phyloP scores from a whole-genome alignment of 257 asterid genomes.

The Nicotiana paniculata region DNA sequence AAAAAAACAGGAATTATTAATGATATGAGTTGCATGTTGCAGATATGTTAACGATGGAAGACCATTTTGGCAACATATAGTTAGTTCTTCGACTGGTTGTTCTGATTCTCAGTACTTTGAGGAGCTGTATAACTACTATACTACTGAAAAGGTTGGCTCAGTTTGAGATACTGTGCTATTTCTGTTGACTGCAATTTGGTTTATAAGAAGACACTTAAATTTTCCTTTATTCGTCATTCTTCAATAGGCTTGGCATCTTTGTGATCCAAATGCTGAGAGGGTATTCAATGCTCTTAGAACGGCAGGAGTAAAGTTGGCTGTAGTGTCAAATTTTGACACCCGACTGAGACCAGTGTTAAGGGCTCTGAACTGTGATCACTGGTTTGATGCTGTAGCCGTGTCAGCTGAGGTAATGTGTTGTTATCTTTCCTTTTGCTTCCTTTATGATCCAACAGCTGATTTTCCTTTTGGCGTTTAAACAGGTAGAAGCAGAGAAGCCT shows the following conservation, averaged over 20 bases:
- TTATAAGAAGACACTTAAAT: background rate
- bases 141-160: slow-evolving; percentile 68
- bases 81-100: slow-evolving; percentile 94
- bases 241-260: slow-evolving; percentile 91
- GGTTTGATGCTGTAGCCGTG: slow-evolving; percentile 98
- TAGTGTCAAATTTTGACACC: slow-evolving; percentile 94
- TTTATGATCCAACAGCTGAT: background rate
- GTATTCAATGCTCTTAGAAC: slow-evolving; percentile 72
- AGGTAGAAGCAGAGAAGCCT: slow-evolving; percentile 99
- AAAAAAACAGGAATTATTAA: background rate
- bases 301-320: slow-evolving; percentile 77
- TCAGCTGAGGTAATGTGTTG: slow-evolving; percentile 77
- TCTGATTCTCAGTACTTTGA: slow-evolving; percentile 90
- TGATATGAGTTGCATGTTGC: slow-evolving; percentile 5
- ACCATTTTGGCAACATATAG: slow-evolving; percentile 96
- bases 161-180: background rate
- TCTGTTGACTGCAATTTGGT: background rate
- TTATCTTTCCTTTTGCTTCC: background rate
- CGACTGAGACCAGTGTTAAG: slow-evolving; percentile 76
- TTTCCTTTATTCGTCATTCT: background rate
- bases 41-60: slow-evolving; percentile 92
- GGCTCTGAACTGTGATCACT: slow-evolving; percentile 86
- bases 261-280: slow-evolving; percentile 85
- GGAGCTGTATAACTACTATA: slow-evolving; percentile 83
- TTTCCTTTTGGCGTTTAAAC: slow-evolving; percentile 12